Conservation (phyloP, 2,329 filamentous ascomycete species). For the Davidsoniella eucalypti region DNA sequence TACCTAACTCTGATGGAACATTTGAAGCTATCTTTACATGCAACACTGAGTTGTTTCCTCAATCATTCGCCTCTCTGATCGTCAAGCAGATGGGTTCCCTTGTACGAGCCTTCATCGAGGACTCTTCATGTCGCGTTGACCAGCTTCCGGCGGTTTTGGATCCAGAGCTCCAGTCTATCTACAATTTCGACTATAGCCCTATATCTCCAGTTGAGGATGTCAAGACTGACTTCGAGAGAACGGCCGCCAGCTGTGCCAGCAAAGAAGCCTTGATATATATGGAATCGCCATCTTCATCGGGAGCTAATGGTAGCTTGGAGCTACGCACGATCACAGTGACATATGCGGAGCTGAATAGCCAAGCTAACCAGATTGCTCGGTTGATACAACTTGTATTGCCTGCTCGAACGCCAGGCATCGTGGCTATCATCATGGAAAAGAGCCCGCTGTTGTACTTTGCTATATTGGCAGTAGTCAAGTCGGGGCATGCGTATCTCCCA, state of each 20-base stretch:
- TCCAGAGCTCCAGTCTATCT: conserved; percentile 27
- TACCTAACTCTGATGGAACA: conserved; percentile 32
- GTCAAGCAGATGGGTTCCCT: conserved; percentile 44
- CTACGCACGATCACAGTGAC: conserved; percentile 27
- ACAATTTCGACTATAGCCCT: conserved; percentile 26
- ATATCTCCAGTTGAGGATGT: conserved; percentile 23
- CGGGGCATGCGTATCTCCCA: conserved; percentile 66
- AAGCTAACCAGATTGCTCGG: conserved; percentile 46
- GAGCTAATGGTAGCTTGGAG: background rate
- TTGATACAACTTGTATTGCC: conserved; percentile 11
- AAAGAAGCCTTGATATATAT: conserved; percentile 48
- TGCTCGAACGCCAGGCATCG: conserved; percentile 12
- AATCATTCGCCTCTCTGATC: conserved; percentile 38
- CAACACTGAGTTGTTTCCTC: conserved; percentile 32
- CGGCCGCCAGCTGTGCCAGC: conserved; percentile 31
- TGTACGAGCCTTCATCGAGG: conserved; percentile 18
- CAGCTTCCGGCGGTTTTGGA: conserved; percentile 16
- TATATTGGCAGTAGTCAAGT: conserved; percentile 59
- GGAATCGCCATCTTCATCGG: conserved; percentile 23
- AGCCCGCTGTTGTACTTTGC: conserved; percentile 54
- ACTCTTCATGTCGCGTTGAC: conserved; percentile 14
- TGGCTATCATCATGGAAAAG: conserved; percentile 68
- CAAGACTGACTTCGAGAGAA: conserved; percentile 35
- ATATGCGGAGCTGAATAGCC: conserved; percentile 46
- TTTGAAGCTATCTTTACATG: conserved; percentile 28